Base-by-base conservation (phyloP, 163 green algal genomes). In the Prototheca cutis region DNA sequence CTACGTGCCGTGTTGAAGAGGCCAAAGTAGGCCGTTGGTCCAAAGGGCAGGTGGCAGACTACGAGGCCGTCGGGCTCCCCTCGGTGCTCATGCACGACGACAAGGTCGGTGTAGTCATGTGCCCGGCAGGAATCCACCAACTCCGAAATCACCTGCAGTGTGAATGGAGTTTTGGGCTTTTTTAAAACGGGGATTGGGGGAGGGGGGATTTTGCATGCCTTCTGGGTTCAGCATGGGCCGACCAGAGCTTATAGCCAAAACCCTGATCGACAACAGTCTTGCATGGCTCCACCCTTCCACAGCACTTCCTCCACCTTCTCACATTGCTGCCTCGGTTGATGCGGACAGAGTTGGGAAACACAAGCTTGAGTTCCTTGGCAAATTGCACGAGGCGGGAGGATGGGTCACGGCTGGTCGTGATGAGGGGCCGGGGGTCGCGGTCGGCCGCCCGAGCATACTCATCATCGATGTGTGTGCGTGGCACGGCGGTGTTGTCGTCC, bases 11-110 rank as follows among this genome's bases (percentile, higher is more conserved):
- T 88, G 75, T 95, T 95, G 74, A 80, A 85, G 0, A 98, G 49
- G 29, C 93, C 93, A 78, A 99, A 99, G 77, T 96, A 98, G 19
- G 93, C 91, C 1, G 91, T 98, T 36, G 93, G 93, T 29, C 93
- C 93, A 57, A 93, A 97, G 23, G 93, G 93, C 53, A 99, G 72
- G 79, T 99, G 93, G 71, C 84, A 97, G 15, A 99, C 75, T 15
- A 97, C 84, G 70, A 99, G 70, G 40, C 93, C 93, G 72, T 97
- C 90, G 39, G 89, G 81, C 65, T 85, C 73, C 5, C 92, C 92
- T 4, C 93, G 68, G 73, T 98, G 91, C 71, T 99, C 93, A 73
- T 99, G 93, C 49, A 97, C 75, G 48, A 99, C 70, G 6, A 99
- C 74, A 0, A 99, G 77, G 77, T 99, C 93, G 1, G 90, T 96